These are phyloP conservation scores for Coleophoma cylindrospora DNA, from an alignment of 2,329 filamentous ascomycete species.

Conservation along the genomic window DNA sequence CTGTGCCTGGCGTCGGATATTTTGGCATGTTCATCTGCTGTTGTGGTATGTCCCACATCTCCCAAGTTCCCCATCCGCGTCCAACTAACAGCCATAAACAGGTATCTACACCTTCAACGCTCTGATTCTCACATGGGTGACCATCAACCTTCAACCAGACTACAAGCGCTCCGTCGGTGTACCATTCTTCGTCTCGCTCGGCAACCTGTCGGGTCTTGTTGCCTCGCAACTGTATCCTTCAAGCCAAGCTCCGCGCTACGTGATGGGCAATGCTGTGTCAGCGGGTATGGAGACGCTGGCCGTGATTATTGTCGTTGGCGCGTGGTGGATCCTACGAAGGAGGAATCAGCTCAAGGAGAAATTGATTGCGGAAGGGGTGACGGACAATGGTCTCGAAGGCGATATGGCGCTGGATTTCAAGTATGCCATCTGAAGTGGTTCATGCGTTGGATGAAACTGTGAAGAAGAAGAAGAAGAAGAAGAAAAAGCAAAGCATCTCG, in stretches of 20 bases:
- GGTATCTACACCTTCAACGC: conserved; percentile 22
- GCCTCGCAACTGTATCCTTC: conserved; percentile 29
- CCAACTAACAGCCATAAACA: neutral
- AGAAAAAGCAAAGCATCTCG: too few relatives aligned
- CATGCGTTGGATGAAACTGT: too few relatives aligned
- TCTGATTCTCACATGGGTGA: conserved; percentile 25
- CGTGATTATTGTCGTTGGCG: conserved; percentile 10
- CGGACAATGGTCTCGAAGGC: conserved; percentile 21
- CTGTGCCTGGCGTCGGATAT: conserved; percentile 25
- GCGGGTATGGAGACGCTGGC: conserved; percentile 22
- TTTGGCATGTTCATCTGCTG: conserved; percentile 28
- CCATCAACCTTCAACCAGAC: conserved; percentile 29
- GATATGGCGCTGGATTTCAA: conserved; percentile 19
- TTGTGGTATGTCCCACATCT: conserved; percentile 4
- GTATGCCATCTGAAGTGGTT: conserved; percentile 16
- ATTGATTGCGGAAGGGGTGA: conserved; percentile 21
- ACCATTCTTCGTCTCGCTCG: conserved; percentile 25
- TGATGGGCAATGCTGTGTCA: conserved; percentile 21
- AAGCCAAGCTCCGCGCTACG: conserved; percentile 25
- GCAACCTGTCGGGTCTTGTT: conserved; percentile 24
- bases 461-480: too few relatives aligned
- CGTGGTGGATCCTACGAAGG: conserved; percentile 22
- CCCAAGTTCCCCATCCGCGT: conserved; percentile 3
- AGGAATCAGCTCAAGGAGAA: conserved; percentile 24
- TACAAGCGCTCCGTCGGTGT: conserved; percentile 27